These are phyloP conservation scores for Blastomyces gilchristii DNA, from an alignment of 2,329 filamentous ascomycete genomes.

Conservation along the genomic window DNA sequence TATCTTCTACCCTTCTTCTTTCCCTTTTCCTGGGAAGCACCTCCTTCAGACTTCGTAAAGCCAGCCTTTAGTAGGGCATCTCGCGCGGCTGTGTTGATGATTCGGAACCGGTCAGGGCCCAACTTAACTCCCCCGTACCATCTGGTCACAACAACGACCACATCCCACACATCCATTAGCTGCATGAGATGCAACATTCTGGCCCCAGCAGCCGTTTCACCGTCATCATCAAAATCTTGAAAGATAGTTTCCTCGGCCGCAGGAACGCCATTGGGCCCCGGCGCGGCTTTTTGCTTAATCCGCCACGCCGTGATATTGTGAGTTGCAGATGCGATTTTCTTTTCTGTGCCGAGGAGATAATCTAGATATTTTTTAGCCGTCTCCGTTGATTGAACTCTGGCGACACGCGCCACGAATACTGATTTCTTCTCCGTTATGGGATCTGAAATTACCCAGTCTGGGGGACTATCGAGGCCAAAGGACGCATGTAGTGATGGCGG, in stretches of 20 bases:
- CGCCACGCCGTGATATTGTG: slow-evolving; percentile 97
- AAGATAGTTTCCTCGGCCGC: slow-evolving; percentile 45
- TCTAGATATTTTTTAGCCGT: slow-evolving; percentile 62
- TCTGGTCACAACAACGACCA: slow-evolving; percentile 81
- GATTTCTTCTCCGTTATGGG: slow-evolving; percentile 73
- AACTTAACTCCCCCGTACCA: slow-evolving; percentile 93
- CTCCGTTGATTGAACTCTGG: slow-evolving; percentile 55
- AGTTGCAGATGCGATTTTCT: slow-evolving; percentile 72
- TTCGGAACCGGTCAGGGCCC: slow-evolving; percentile 76
- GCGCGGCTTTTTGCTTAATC: slow-evolving; percentile 38
- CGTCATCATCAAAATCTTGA: slow-evolving; percentile 94
- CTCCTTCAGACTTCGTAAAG: slow-evolving; percentile 43
- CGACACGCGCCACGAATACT: slow-evolving; percentile 71
- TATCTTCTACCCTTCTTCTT: slow-evolving; percentile 44
- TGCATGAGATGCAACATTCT: slow-evolving; percentile 84
- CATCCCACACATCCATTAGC: slow-evolving; percentile 87
- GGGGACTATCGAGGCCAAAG: slow-evolving; percentile 32
- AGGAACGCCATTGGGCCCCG: slow-evolving; percentile 24
- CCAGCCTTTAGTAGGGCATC: slow-evolving; percentile 74
- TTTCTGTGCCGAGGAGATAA: slow-evolving; percentile 71
- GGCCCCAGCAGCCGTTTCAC: slow-evolving; percentile 82
- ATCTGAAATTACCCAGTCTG: slow-evolving; percentile 64
- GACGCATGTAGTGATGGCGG: slow-evolving; percentile 22
- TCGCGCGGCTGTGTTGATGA: slow-evolving; percentile 79
- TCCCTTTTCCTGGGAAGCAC: slow-evolving; percentile 38